Evolutionary conservation across 768 basidiomycete genomes (phyloP), one percentile per base, ranked within the genome.

Genomic region (Piloderma croceum): DNA sequence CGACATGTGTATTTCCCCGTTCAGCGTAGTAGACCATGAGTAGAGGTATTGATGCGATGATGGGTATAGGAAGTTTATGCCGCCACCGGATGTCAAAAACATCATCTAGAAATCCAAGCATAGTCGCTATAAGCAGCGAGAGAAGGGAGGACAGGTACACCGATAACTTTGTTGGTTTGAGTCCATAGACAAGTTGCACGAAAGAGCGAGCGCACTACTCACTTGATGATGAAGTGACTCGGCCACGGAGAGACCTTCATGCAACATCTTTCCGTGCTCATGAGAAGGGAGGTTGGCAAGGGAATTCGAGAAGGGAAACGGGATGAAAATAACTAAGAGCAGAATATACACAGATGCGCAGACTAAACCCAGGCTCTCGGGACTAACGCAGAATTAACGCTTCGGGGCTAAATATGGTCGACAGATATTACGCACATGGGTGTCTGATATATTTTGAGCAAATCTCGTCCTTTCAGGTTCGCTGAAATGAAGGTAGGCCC

Each of bases 51-150:
- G 89, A 88, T 1, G 91, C 94, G 46, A 99, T 87, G 56, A 99
- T 77, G 0, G 96, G 96, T 39, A 99, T 93, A 0, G 96, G 96
- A 10, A 99, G 66, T 60, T 99, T 99, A 64, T 98, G 91, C 42
- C 96, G 68, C 96, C 96, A 99, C 13, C 96, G 81, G 49, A 99
- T 97, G 59, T 99, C 96, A 51, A 98, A 99, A 4, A 98, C 76
- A 61, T 99, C 96, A 54, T 99, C 96, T 33, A 97, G 70, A 58
- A 99, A 94, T 23, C 96, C 96, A 6, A 99, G 78, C 45, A 98
- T 72, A 1, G 92, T 93, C 0, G 96, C 93, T 31, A 90, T 89
- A 24, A 98, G 66, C 25, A 99, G 70, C 0, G 89, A 92, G n/a
- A 99, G 73, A 6, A 99, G 56, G 7, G 90, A 90, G 0, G 96